Conservation (phyloP, 345 rosid species). For the Euphorbia peplus region DNA sequence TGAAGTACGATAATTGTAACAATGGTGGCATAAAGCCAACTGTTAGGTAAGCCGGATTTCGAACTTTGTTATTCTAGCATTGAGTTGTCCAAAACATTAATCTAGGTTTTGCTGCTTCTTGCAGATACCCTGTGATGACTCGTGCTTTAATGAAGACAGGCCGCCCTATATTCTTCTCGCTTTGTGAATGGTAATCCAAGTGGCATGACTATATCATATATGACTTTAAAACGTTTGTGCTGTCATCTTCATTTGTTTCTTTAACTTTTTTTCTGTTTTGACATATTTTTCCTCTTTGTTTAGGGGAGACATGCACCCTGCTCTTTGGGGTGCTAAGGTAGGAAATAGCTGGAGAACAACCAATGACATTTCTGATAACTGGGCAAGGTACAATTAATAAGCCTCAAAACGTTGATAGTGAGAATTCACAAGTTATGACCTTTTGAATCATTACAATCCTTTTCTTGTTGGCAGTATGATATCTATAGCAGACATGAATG, state of each 20-base stretch:
- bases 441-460: background rate
- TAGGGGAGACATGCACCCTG: constrained; percentile 38
- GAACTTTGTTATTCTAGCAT: background rate
- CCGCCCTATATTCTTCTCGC: constrained; percentile 29
- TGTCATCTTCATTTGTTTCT: background rate
- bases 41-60: constrained; percentile 8
- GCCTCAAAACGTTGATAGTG: background rate
- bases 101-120: background rate
- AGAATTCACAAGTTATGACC: background rate
- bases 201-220: background rate
- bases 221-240: no score
- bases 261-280: background rate
- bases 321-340: constrained; percentile 30
- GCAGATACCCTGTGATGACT: constrained; percentile 30
- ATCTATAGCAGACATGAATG: constrained; percentile 30
- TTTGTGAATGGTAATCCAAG: constrained; percentile 31
- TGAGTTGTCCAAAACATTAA: background rate
- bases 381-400: constrained; percentile 23
- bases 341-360: constrained; percentile 40
- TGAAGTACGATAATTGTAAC: constrained; percentile 26
- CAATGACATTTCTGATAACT: constrained; percentile 26
- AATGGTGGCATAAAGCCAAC: constrained; percentile 20
- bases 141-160: constrained; percentile 30
- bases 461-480: constrained; percentile 42
- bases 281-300: background rate